These are phyloP conservation scores for Juglanconis oblonga DNA, from an alignment of 2,329 filamentous ascomycete species.

Conservation along the genomic window DNA sequence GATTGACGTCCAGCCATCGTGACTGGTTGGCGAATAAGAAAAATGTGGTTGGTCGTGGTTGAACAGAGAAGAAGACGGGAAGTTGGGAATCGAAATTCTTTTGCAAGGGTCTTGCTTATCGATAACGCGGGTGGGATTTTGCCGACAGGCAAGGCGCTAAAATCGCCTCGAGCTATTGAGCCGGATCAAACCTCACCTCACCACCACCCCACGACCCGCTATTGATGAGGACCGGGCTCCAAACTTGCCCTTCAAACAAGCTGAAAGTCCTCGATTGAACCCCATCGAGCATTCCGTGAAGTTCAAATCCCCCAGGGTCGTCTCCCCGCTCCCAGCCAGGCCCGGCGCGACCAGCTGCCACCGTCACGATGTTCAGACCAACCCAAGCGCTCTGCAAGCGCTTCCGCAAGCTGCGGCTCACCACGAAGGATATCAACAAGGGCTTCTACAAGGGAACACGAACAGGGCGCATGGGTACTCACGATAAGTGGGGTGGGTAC, in stretches of 20 bases:
- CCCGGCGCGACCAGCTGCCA: neutral
- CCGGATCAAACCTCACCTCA: neutral
- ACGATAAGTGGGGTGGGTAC: slow-evolving; percentile 83
- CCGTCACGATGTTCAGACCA: slow-evolving; percentile 55
- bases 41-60: neutral
- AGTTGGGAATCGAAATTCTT: slow-evolving; percentile 10
- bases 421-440: slow-evolving; percentile 88
- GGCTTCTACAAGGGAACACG: slow-evolving; percentile 98
- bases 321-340: neutral
- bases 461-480: slow-evolving; percentile 80
- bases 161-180: slow-evolving; percentile 4
- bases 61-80: neutral
- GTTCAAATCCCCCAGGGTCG: neutral
- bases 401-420: slow-evolving; percentile 75
- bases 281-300: neutral
- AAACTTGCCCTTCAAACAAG: neutral
- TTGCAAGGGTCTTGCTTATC: slow-evolving; percentile 10
- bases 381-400: slow-evolving; percentile 65
- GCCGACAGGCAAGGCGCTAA: slow-evolving; percentile 13
- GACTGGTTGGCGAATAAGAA: neutral
- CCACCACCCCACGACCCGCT: neutral
- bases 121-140: neutral
- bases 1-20: slow-evolving; percentile 57
- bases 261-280: neutral
- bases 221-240: neutral